Base-by-base conservation (phyloP, 345 rosid species). In the Pistacia integerrima region DNA sequence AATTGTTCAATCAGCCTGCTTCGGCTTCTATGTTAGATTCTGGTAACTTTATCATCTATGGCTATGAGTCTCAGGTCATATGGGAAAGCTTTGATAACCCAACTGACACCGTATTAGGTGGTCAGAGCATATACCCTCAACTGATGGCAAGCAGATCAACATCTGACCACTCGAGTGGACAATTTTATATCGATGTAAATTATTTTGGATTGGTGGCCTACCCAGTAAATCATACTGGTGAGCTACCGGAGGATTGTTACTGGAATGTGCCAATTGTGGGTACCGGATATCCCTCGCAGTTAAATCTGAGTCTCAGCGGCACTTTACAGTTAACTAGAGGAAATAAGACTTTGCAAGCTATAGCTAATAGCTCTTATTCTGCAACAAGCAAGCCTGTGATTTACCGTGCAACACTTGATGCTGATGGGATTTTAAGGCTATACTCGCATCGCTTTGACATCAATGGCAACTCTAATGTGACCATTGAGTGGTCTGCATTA, bases 21-120 rank as follows among this genome's bases (percentile, higher is more conserved):
- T 48, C 52, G 5, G 52, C 2, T 22, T 22, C 25, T 22, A 22
- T 22, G 25, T 22, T 22, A 22, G 25, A 84, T 74, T 69, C 80
- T 4, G 79, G 84, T 46, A 81, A 84, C 30, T 78, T 84, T 52
- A 20, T 75, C 11, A 69, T 75, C 17, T 75, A 66, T 72, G 28
- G 65, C 48, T 20, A 75, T 8, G 9, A 16, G 38, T 20, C 38
- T 22, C 30, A 56, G 6, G 44, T 17, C 17, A 57, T 75, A 5
- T 75, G 78, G 65, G 30, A 55, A 44, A 75, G 78, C 44, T 75
- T 75, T 18, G 16, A 2, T 0, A 30, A 2, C 18, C 78, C 72
- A 14, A 75, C 72, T 9, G 72, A 66, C 59, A 55, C 78, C 30
- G 8, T 75, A 25, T 57, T 75, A 28, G 66, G 65, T 33, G 66